Base-by-base conservation (phyloP, 805 yeast genomes). In the Candida germanica region DNA sequence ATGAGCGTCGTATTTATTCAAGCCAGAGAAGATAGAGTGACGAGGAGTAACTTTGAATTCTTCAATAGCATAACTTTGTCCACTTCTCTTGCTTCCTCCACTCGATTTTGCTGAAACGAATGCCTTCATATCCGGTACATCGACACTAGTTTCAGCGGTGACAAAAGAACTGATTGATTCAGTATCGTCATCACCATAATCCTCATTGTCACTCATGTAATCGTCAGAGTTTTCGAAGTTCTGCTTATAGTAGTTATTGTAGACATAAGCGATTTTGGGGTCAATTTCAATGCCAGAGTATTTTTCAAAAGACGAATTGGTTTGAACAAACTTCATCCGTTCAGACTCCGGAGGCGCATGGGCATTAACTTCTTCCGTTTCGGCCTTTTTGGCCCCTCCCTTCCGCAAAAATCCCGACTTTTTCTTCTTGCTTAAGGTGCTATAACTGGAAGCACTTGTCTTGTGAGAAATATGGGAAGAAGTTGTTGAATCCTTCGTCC, bases 1-100 rank as follows among this genome's bases (percentile, higher is more conserved):
- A 15, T 67, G 69, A 0, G 82, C 75, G 16, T 78, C 69, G 40
- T 80, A 58, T 30, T 70, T 74, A 36, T 72, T 64, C 35, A 82
- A 54, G 1, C 78, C 61, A 1, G 71, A 61, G 45, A 76, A 75
- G 37, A 79, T 60, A 26, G 65, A 61, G 1, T 69, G 57, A 13
- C 35, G 21, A 3, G 55, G 44, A 18, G 44, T 47, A 10, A 49
- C 47, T 9, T 12, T 26, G 23, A 37, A 29, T 31, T 33, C 46
- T 32, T 49, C 38, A 20, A 29, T 22, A 9, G 32, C 36, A 24
- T 41, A 38, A n/a, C 24, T 14, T 4, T 21, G 16, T n/a, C 18
- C 23, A 3, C 39, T n/a, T n/a, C 12, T 29, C 13, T 31, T 14
- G 11, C 18, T 27, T 4, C 12, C 11, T 16, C 27, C 26, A 6